Evolutionary conservation across 2,329 filamentous ascomycete species (phyloP).

Genomic region (Aureobasidium musti): DNA sequence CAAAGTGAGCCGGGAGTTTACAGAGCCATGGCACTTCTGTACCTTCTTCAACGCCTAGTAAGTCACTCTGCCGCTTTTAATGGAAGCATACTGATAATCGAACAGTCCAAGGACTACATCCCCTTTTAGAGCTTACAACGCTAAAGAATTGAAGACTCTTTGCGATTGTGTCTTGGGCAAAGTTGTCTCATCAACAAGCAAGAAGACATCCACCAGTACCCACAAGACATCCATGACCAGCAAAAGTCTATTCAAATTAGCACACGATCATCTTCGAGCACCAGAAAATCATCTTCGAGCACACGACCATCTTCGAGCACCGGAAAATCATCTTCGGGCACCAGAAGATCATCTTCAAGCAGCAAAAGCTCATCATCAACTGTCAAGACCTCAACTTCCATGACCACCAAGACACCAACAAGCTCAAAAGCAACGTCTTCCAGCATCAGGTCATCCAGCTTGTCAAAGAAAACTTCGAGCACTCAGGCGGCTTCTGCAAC

Average conservation of each 20-base stretch:
- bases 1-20: not conserved
- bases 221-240: not conserved
- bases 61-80: not conserved
- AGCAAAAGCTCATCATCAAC: too few species aligned
- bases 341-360: too few species aligned
- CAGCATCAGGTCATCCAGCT: not conserved
- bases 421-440: not conserved
- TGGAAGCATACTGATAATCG: not conserved
- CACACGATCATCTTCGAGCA: not conserved
- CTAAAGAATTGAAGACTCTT: not conserved
- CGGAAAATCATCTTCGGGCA: too few species aligned
- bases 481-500: not conserved
- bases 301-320: not conserved
- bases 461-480: not conserved
- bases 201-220: not conserved
- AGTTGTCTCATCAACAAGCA: not conserved
- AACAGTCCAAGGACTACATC: not conserved
- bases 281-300: not conserved
- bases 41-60: not conserved
- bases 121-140: not conserved
- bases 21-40: not conserved
- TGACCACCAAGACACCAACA: not conserved
- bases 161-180: not conserved
- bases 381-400: too few species aligned
- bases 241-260: not conserved